Evolutionary conservation across 805 yeast species (phyloP), one percentile per base, ranked within the genome.

Genomic region (Starmerella bombi): DNA sequence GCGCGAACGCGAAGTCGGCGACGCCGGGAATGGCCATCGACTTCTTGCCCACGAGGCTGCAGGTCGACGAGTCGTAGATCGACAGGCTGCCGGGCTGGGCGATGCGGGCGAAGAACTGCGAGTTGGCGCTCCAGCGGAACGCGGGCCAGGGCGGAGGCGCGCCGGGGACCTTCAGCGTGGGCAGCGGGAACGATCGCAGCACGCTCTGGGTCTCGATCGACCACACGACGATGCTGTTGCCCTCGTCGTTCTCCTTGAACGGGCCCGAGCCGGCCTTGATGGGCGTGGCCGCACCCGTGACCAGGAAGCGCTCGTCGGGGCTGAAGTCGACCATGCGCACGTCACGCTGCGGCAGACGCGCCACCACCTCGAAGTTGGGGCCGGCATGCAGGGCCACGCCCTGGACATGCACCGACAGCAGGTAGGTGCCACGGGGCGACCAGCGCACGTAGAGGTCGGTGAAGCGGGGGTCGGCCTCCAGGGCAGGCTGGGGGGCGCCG

Each of bases 361-460:
- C 74, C 52, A 84, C 66, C 54, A 80, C 71, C 48, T 71, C 74
- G 58, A 84, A 84, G 36, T 72, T 68, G 41, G 73, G 72, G 46
- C 97, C 96, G 58, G 97, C 98, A 93, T 96, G 91, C 21, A 88
- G 73, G 60, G 84, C 93, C 42, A 85, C 76, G 69, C 97, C 97
- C 63, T 83, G 93, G 38, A 84, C 84, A 63, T 88, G 96, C 53
- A 85, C 70, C 1, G 96, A 78, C 53, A 82, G 75, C 49, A 88
- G 63, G 57, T 75, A 86, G 10, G 88, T 76, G 61, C 99, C 99
- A 63, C 76, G 77, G 57, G 96, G 94, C 37, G 97, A 84, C 67
- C 85, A 88, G 59, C 77, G 77, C 54, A 84, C 81, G 53, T 78
- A 85, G 47, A 83, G 77, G 44, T 84, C 77, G 43, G 96, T 85